Percentiles rank a stretch among this genome's conserved stretches.
phyloP scores from a whole-genome alignment of 495 filamentous ascomycete genomes.

The Recurvomyces mirabilis region DNA sequence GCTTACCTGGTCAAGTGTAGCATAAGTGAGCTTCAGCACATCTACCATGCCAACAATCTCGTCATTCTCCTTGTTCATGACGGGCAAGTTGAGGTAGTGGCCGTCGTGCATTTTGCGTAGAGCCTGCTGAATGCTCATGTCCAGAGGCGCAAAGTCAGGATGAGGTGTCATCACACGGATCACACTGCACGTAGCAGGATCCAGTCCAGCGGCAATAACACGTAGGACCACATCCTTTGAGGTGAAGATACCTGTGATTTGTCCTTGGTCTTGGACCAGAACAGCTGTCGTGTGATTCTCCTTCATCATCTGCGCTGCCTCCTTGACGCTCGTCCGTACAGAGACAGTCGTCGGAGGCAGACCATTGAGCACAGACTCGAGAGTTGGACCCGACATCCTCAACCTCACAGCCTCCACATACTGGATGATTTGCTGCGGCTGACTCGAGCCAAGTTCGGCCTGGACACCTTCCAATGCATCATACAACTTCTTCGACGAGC shows the following conservation, averaged over 20 bases:
- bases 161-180: conserved; percentile 98
- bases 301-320: conserved; percentile 91
- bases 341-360: conserved; percentile 87
- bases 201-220: conserved; percentile 92
- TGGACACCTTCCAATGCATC: conserved; percentile 98
- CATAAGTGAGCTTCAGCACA: conserved; percentile 94
- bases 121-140: conserved; percentile 98
- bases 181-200: conserved; percentile 90
- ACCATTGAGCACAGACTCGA: conserved; percentile 88
- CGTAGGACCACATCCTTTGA: conserved; percentile 98
- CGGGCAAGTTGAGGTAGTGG: conserved; percentile 93
- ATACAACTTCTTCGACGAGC: conserved; percentile 89
- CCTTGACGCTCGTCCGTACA: conserved; percentile 88
- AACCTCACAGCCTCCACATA: conserved; percentile 89
- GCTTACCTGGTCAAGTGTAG: conserved; percentile 87
- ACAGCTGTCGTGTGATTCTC: conserved; percentile 96
- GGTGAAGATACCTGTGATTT: conserved; percentile 97
- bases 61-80: conserved; percentile 83
- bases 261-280: conserved; percentile 90
- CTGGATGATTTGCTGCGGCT: conserved; percentile 96
- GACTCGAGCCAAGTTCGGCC: conserved; percentile 88
- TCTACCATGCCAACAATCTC: conserved; percentile 99
- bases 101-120: conserved; percentile 99
- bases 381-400: conserved; percentile 96
- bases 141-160: conserved; percentile 93